A percentile compares a stretch with the other conserved stretches of the same genome.
phyloP scores from a whole-genome alignment of 2,329 filamentous ascomycete species.

The Fusarium equiseti region DNA sequence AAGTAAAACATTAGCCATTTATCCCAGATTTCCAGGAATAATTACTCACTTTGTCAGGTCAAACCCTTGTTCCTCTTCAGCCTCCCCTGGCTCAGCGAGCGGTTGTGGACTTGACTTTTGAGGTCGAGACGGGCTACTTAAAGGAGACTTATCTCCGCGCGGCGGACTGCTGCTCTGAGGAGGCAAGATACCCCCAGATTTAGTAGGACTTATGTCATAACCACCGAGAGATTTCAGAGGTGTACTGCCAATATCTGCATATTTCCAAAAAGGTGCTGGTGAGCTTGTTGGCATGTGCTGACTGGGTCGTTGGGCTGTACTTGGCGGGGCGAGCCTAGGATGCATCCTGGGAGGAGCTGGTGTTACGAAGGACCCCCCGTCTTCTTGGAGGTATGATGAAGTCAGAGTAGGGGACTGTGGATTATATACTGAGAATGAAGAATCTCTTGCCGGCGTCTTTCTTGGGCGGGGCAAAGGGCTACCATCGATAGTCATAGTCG shows the following conservation, averaged over 20 bases:
- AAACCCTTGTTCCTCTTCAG: slow-evolving; percentile 65
- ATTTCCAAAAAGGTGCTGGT: slow-evolving; percentile 90
- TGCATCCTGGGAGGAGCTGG: slow-evolving; percentile 80
- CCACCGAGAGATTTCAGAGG: slow-evolving; percentile 65
- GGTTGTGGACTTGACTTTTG: slow-evolving; percentile 50
- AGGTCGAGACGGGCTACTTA: slow-evolving; percentile 63
- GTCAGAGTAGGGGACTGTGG: slow-evolving; percentile 72
- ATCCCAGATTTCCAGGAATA: neutral
- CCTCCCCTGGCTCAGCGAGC: slow-evolving; percentile 50
- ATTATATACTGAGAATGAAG: slow-evolving; percentile 62
- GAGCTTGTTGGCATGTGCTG: slow-evolving; percentile 89
- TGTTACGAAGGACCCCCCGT: slow-evolving; percentile 73
- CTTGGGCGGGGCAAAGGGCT: slow-evolving; percentile 72
- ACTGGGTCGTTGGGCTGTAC: slow-evolving; percentile 83
- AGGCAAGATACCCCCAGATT: slow-evolving; percentile 57
- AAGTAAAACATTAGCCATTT: slow-evolving; percentile 21
- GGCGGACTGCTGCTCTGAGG: slow-evolving; percentile 71
- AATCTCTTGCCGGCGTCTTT: slow-evolving; percentile 59
- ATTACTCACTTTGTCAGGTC: slow-evolving; percentile 68
- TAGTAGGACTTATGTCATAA: slow-evolving; percentile 71
- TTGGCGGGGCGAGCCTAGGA: slow-evolving; percentile 81
- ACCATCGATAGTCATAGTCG: slow-evolving; percentile 64
- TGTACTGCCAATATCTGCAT: slow-evolving; percentile 80
- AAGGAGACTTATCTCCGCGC: slow-evolving; percentile 62
- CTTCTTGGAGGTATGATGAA: slow-evolving; percentile 71